Conservation (phyloP, 306 rosid genomes). For the Vigna reflexopilosa region DNA sequence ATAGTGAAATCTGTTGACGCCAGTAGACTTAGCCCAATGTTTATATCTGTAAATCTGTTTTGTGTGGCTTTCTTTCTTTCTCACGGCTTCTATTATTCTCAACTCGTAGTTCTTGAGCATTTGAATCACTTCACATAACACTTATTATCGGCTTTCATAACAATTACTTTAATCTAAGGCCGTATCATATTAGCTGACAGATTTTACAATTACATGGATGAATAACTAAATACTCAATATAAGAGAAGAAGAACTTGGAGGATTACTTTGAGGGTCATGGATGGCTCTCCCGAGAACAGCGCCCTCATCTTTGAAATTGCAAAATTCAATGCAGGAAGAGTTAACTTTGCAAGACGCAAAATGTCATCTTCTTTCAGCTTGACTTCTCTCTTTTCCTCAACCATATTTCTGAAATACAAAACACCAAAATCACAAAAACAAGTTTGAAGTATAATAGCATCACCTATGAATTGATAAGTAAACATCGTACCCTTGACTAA, state of each 20-base stretch:
- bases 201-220: neutral
- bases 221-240: neutral
- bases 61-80: neutral
- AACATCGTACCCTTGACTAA: slow-evolving; percentile 66
- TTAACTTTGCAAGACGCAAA: slow-evolving; percentile 61
- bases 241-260: neutral
- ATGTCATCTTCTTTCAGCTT: slow-evolving; percentile 80
- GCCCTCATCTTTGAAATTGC: slow-evolving; percentile 63
- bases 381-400: slow-evolving; percentile 47
- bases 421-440: slow-evolving; percentile 2
- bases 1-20: too few relatives aligned
- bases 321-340: slow-evolving; percentile 75
- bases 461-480: neutral
- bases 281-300: slow-evolving; percentile 86
- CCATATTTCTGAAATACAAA: slow-evolving; percentile 55
- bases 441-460: neutral
- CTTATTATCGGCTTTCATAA: neutral
- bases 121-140: neutral
- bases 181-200: neutral
- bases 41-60: neutral
- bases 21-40: neutral
- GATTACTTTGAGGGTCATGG: slow-evolving; percentile 86
- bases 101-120: neutral
- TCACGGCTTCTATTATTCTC: neutral
- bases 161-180: neutral